Conservation (phyloP, 805 yeast species). For the Candida caryicola region DNA sequence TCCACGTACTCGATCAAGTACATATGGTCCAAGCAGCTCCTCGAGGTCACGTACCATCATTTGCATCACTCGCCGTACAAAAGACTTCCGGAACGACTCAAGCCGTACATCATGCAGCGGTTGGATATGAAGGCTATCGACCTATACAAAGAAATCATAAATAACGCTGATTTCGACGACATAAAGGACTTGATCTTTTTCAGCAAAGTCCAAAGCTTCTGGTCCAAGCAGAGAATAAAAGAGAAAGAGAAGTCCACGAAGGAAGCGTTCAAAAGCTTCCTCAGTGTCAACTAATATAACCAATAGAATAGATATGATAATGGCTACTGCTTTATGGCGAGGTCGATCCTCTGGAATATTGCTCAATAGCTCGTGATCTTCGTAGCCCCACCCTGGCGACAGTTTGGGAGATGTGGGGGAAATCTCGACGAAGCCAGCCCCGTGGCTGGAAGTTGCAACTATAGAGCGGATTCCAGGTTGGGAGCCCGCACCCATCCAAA, state of each 20-base stretch:
- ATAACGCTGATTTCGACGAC: slow-evolving; percentile 9
- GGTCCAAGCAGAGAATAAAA: slow-evolving; percentile 17
- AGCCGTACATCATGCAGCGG: slow-evolving; percentile 15
- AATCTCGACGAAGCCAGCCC: too few relatives aligned
- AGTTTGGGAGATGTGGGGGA: too few relatives aligned
- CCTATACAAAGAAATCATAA: slow-evolving; percentile 14
- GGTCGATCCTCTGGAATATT: neutral
- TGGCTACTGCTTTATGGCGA: slow-evolving; percentile 1
- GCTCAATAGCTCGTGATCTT: neutral
- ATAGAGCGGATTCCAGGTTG: neutral
- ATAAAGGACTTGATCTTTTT: slow-evolving; percentile 14
- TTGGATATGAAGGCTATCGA: slow-evolving; percentile 17
- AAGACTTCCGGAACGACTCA: slow-evolving; percentile 16
- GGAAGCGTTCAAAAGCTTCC: slow-evolving; percentile 17
- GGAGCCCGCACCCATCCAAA: too few relatives aligned
- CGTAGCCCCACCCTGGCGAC: neutral
- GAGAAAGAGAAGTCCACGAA: slow-evolving; percentile 16
- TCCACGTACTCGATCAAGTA: slow-evolving; percentile 15
- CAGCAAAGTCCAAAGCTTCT: slow-evolving; percentile 18
- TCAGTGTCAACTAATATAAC: slow-evolving; percentile 1
- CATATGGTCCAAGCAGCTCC: slow-evolving; percentile 12
- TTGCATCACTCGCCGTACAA: slow-evolving; percentile 14
- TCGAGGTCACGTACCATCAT: slow-evolving; percentile 15
- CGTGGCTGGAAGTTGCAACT: neutral
- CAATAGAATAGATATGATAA: neutral